phyloP scores from a whole-genome alignment of 352 stramenopile species.

The Phytophthora cactorum region DNA sequence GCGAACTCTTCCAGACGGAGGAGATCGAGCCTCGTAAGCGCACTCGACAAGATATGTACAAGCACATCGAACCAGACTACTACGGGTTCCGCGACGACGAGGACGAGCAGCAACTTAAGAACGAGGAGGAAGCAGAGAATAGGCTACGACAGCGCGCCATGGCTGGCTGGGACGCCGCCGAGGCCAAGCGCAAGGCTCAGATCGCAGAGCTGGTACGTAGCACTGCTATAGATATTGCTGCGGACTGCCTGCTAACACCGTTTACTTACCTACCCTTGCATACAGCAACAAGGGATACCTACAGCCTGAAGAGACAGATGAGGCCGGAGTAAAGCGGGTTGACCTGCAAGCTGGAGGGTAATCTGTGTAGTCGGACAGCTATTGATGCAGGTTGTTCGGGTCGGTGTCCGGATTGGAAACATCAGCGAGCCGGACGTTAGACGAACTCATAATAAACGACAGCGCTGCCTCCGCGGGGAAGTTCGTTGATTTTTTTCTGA shows the following conservation, averaged over 20 bases:
- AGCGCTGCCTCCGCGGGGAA: slow-evolving; percentile 10
- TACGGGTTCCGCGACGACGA: slow-evolving; percentile 80
- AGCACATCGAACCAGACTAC: slow-evolving; percentile 90
- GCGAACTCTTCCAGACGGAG: slow-evolving; percentile 93
- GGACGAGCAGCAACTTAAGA: slow-evolving; percentile 56
- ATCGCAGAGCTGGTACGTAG: slow-evolving; percentile 44
- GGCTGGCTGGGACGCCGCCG: slow-evolving; percentile 58
- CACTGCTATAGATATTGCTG: neutral
- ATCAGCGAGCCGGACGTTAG: neutral
- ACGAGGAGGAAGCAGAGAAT: slow-evolving; percentile 56
- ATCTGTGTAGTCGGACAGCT: neutral
- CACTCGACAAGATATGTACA: slow-evolving; percentile 88
- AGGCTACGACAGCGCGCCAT: slow-evolving; percentile 56
- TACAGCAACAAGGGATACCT: slow-evolving; percentile 14
- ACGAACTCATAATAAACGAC: slow-evolving; percentile 2
- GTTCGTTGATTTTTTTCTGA: slow-evolving; percentile 33
- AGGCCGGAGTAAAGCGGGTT: neutral
- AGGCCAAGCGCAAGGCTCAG: slow-evolving; percentile 47
- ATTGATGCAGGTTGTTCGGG: neutral
- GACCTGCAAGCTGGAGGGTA: slow-evolving; percentile 5
- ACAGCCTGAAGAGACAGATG: slow-evolving; percentile 14
- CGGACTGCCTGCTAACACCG: slow-evolving; percentile 9
- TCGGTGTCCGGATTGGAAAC: no score
- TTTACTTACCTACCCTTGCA: neutral
- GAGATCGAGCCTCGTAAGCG: slow-evolving; percentile 64